Conservation (phyloP, 768 basidiomycete species). For the Tylopilus sp. region DNA sequence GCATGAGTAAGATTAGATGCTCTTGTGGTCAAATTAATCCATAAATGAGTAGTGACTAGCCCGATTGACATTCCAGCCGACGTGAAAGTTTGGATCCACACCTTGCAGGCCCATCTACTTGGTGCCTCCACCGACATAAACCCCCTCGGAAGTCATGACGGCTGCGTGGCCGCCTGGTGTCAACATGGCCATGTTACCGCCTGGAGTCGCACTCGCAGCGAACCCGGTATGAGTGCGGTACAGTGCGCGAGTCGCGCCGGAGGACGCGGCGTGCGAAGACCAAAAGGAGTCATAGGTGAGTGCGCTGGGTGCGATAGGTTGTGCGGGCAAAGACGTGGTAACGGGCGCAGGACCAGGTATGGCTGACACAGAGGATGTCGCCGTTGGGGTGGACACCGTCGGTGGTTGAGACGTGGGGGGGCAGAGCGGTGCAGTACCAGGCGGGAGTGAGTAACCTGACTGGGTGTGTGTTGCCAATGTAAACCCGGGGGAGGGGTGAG, state of each 20-base stretch:
- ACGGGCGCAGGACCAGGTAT: background rate
- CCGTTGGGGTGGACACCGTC: background rate
- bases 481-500: background rate
- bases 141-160: constrained; percentile 31
- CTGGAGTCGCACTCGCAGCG: constrained; percentile 20
- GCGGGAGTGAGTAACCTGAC: background rate
- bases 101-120: background rate
- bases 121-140: constrained; percentile 28
- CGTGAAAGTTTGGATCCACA: background rate
- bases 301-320: constrained; percentile 20
- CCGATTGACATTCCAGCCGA: background rate
- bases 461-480: constrained; percentile 8
- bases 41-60: constrained; percentile 7
- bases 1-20: constrained; percentile 13
- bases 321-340: constrained; percentile 3
- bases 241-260: constrained; percentile 25
- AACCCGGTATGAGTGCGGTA: constrained; percentile 31
- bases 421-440: background rate
- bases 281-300: constrained; percentile 64
- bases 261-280: constrained; percentile 46
- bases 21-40: constrained; percentile 25
- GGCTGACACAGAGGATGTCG: background rate
- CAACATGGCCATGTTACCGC: constrained; percentile 31
- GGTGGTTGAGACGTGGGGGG: background rate
- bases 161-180: constrained; percentile 31